Conservation (phyloP, 441 rosid species). For the Populus hybrid region DNA sequence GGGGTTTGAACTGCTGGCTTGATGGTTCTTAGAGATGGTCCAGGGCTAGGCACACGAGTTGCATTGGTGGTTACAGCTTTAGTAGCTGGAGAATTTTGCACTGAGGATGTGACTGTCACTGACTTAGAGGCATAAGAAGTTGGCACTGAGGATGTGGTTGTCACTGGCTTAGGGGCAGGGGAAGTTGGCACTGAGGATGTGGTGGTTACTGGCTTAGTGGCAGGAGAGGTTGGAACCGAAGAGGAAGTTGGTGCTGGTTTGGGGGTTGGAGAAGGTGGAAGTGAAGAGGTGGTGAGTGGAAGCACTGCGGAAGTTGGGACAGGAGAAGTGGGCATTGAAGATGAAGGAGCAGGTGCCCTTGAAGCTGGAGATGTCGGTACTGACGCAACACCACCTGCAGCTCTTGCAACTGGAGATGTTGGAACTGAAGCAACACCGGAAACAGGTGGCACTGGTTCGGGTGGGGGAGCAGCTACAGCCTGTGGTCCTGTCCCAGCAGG, state of each 20-base stretch:
- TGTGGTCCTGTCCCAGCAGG: conserved; percentile 5
- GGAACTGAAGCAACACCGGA: conserved; percentile 23
- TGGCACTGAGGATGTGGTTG: background rate
- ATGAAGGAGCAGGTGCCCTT: conserved; percentile 22
- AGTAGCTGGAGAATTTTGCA: conserved; percentile 25
- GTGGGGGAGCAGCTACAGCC: no score
- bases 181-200: background rate
- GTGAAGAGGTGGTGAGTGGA: conserved; percentile 12
- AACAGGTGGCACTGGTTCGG: background rate
- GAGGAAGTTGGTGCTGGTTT: conserved; percentile 12
- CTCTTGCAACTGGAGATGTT: conserved; percentile 11
- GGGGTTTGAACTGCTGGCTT: conserved; percentile 38
- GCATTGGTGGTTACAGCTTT: conserved; percentile 22
- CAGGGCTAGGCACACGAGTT: conserved; percentile 27
- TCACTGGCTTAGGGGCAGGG: no score
- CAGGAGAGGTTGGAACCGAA: conserved; percentile 22
- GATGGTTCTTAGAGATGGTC: conserved; percentile 28
- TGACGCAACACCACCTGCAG: conserved; percentile 16
- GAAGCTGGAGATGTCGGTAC: conserved; percentile 32
- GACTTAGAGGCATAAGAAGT: conserved; percentile 29
- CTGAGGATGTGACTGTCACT: conserved; percentile 10
- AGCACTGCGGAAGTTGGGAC: background rate
- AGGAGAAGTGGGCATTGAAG: conserved; percentile 34
- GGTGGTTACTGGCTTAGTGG: background rate
- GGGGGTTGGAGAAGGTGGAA: conserved; percentile 16